Evolutionary conservation across 441 rosid genomes (phyloP), one percentile per base, ranked within the genome.

Genomic region (Pelargonium citronellum): DNA sequence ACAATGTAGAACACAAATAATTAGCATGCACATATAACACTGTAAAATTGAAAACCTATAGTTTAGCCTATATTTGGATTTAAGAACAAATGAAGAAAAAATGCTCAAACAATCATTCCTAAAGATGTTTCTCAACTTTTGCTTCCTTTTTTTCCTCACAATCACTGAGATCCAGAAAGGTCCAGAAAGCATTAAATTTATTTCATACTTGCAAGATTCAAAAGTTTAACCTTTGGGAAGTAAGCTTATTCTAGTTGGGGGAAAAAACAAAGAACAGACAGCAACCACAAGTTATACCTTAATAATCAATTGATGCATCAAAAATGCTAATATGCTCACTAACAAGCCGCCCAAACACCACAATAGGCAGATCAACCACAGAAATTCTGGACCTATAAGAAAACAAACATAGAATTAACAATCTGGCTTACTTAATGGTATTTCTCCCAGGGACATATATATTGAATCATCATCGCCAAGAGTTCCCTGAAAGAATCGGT

Each of bases 361-460:
- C 27, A 17, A 16, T 64, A 49, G 65, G 60, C 41, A 65, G 67
- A 64, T 70, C 79, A 69, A 74, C 67, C 64, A 73, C 60, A 66
- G 67, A 74, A 15, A 63, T 34, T 69, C 69, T 27, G 70, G 71
- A 75, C 44, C 65, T 27, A 67, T 44, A 67, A 73, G 66, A 72
- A 78, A 74, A 57, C 55, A 76, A 76, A 75, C 16, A 69, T 55
- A 60, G 74, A 78, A 71, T 70, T 76, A 73, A 77, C 73, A 44
- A 78, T 73, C 75, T 61, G 65, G 70, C 95, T 78, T 90, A 91
- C 97, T 90, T 82, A 94, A 76, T 71, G 99, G 96, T 85, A 94
- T 91, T 86, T 94, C 99, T 47, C 91, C 99, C 11, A 94, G 86
- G 71, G 99, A 94, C 94, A 90, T 94, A 79, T 91, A 94, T 73